Evolutionary conservation across 305 asterid genomes (phyloP), one percentile per base, ranked within the genome.

Genomic region (Fraxinus sp.): DNA sequence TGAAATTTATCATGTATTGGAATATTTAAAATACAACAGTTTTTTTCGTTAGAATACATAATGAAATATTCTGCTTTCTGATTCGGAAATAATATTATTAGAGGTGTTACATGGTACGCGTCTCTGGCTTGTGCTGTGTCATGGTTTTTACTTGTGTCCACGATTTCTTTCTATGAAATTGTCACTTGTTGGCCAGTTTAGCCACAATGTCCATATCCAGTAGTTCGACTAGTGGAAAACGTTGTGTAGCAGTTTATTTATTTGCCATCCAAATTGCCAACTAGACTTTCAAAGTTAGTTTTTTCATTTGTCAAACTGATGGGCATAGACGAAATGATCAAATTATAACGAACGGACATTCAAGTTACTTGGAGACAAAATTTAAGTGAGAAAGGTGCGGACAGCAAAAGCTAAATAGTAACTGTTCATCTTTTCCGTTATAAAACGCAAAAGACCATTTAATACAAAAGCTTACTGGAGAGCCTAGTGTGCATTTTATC

Each of bases 1-100:
- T 84, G 77, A 36, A 49, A 71, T 78, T 79, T 33, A 64, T 33
- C 55, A 18, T 55, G 11, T 77, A 71, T 77, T 59, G 26, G 74
- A 78, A 74, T 7, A 73, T 7, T 75, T 1, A 43, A 75, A 28
- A 8, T 33, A 30, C 22, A 79, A 37, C 80, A 14, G 18, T 5
- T 62, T 26, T 26, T 66, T 77, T 36, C 36, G 16, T 28, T 16
- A 82, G 30, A 79, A 79, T 41, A 11, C 7, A 77, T 26, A 43
- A 68, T 39, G 79, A 75, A 36, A 37, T 75, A 75, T 37, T 37
- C 14, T 14, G 33, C 18, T 37, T 18, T 24, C 43, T 75, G 24
- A 37, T 75, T 26, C 24, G n/a, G 32, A 16, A 75, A 75, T 75
- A 37, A 75, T 39, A 43, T 43, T 13, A 1, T 37, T 75, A n/a